Evolutionary conservation across 2,329 filamentous ascomycete genomes (phyloP).

Genomic region (Pseudogymnoascus sp.): DNA sequence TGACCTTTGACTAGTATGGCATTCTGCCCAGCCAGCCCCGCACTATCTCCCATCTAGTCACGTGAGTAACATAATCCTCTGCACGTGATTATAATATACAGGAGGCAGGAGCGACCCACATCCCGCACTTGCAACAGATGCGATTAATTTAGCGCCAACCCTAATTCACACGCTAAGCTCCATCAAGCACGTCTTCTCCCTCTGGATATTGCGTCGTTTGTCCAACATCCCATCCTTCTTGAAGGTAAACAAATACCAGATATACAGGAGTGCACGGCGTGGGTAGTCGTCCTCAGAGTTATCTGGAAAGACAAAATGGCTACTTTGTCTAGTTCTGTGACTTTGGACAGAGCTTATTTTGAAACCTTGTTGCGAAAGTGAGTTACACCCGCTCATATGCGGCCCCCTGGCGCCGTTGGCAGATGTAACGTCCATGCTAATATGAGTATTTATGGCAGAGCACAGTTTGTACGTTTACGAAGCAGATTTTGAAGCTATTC

Average conservation of each 20-base stretch:
- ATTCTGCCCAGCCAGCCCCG: background rate
- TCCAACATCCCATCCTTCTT: background rate
- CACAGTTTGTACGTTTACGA: constrained; percentile 37
- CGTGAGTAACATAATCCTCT: background rate
- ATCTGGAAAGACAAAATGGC: constrained; percentile 3
- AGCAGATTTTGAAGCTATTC: constrained; percentile 6
- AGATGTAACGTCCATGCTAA: constrained; percentile 1
- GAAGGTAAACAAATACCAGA: background rate
- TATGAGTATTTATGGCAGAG: constrained; percentile 22
- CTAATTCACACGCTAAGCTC: background rate
- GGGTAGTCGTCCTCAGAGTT: background rate
- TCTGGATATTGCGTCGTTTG: constrained; percentile 1
- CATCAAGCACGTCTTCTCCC: constrained; percentile 3
- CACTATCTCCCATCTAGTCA: background rate
- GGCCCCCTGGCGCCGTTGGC: background rate
- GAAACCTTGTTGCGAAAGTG: constrained; percentile 54
- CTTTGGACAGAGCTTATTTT: constrained; percentile 51
- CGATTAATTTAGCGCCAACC: constrained; percentile 6
- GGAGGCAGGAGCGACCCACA: background rate
- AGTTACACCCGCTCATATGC: constrained; percentile 23
- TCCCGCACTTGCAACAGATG: constrained; percentile 1
- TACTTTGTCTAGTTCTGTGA: constrained; percentile 33
- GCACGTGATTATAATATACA: background rate
- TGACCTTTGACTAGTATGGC: background rate
- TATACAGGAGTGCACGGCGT: constrained; percentile 1